These are phyloP conservation scores for Vitis vinifera DNA, from an alignment of 164 flowering plant genomes.

Conservation along the genomic window ASM3070453v1 NC_081822.1:701001-701500, in stretches of 20 bases:
- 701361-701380: conserved; percentile 37
- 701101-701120: too few species aligned
- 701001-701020: too few species aligned
- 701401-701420: conserved; percentile 45
- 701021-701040: too few species aligned
- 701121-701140: conserved; percentile 8
- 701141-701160: conserved; percentile 6
- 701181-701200: conserved; percentile 27
- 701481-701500: conserved; percentile 47
- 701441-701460: conserved; percentile 48
- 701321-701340: conserved; percentile 13
- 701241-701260: conserved; percentile 29
- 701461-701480: conserved; percentile 34
- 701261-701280: conserved; percentile 46
- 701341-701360: conserved; percentile 12
- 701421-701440: conserved; percentile 61
- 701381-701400: conserved; percentile 45
- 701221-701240: conserved; percentile 31
- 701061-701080: too few species aligned
- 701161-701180: conserved; percentile 21
- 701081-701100: too few species aligned
- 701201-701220: conserved; percentile 22
- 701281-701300: conserved; percentile 26
- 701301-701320: conserved; percentile 7
- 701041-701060: too few species aligned